These are phyloP conservation scores for Hypseocharis bilobata DNA, from an alignment of 441 rosid genomes.

Conservation along the genomic window DNA sequence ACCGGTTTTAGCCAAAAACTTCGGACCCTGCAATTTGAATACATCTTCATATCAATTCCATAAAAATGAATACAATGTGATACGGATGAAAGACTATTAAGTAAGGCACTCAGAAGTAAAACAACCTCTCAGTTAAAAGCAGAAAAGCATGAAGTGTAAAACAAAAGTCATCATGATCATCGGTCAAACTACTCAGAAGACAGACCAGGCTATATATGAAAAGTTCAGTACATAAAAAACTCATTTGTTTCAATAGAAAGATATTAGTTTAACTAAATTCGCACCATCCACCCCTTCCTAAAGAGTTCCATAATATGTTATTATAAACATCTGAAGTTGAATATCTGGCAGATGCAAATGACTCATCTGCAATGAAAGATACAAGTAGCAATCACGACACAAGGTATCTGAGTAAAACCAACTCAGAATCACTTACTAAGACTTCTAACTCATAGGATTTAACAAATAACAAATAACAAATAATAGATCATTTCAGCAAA, in stretches of 20 bases:
- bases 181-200: not conserved
- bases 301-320: not conserved
- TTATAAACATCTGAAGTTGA: not conserved
- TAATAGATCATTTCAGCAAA: not conserved
- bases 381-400: not conserved
- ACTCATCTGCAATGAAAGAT: not conserved
- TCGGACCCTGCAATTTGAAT: constrained; percentile 36
- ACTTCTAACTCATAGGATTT: not conserved
- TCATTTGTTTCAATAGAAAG: not conserved
- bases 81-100: constrained; percentile 1
- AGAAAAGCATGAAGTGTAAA: not conserved
- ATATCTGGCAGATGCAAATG: not conserved
- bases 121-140: not conserved
- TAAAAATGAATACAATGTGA: not conserved
- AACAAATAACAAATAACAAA: too few species aligned
- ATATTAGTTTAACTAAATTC: not conserved
- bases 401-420: not conserved
- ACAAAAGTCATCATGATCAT: not conserved
- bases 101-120: not conserved
- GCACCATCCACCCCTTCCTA: not conserved
- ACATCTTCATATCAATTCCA: constrained; percentile 20
- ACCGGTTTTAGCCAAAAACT: constrained; percentile 47
- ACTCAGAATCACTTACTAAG: not conserved
- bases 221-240: not conserved
- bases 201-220: not conserved